Conservation (phyloP, 495 filamentous ascomycete genomes). For the Parathielavia appendiculata region DNA sequence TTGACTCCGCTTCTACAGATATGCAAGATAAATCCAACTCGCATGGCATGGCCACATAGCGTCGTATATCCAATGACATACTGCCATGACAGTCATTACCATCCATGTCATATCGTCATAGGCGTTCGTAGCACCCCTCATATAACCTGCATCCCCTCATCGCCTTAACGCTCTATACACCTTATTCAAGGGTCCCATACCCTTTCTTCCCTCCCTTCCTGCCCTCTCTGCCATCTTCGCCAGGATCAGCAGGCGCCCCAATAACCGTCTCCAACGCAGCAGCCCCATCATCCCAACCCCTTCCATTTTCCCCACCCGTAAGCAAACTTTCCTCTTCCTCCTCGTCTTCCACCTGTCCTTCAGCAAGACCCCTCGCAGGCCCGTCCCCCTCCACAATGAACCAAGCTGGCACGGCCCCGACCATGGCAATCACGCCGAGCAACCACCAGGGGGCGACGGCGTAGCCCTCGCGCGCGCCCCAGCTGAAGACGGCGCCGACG, state of each 20-base stretch:
- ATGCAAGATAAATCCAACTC: background rate
- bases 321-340: constrained; percentile 12
- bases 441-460: constrained; percentile 78
- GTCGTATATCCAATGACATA: background rate
- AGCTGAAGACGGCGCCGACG: constrained; percentile 60
- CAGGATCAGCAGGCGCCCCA: background rate
- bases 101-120: background rate
- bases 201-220: background rate
- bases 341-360: constrained; percentile 28
- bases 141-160: background rate
- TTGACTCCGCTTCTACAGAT: background rate
- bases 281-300: background rate
- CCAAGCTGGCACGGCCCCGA: constrained; percentile 63
- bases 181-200: constrained; percentile 1
- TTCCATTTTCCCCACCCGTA: background rate
- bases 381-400: constrained; percentile 73
- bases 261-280: background rate
- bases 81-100: background rate
- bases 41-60: background rate
- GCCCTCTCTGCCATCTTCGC: background rate
- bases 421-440: constrained; percentile 51
- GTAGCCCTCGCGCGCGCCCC: constrained; percentile 65
- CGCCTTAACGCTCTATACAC: background rate
- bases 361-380: constrained; percentile 43
- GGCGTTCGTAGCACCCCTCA: background rate